Conservation (phyloP, 345 rosid species). For the Sonneratia caseolaris region DNA sequence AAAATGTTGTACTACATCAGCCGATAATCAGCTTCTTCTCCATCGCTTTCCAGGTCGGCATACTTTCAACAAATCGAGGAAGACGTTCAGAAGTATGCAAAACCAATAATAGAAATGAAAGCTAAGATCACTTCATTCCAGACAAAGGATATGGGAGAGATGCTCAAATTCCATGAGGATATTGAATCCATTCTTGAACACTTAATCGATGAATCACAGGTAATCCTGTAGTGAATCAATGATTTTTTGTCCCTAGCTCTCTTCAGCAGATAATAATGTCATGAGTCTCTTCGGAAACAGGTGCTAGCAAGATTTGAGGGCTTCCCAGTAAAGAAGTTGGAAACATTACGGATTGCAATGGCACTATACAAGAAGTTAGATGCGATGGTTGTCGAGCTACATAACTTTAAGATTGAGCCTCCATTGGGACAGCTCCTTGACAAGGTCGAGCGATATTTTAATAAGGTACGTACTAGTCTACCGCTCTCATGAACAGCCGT, state of each 20-base stretch:
- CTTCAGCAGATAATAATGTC: neutral
- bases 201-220: slow-evolving; percentile 88
- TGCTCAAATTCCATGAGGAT: slow-evolving; percentile 55
- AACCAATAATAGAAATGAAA: slow-evolving; percentile 45
- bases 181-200: slow-evolving; percentile 79
- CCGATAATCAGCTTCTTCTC: neutral
- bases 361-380: slow-evolving; percentile 52
- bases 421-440: slow-evolving; percentile 65
- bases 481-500: neutral
- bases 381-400: slow-evolving; percentile 41
- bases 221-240: slow-evolving; percentile 1
- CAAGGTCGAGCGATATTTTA: slow-evolving; percentile 69
- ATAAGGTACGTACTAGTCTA: slow-evolving; percentile 34
- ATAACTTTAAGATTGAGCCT: slow-evolving; percentile 52
- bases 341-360: slow-evolving; percentile 64
- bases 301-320: slow-evolving; percentile 86
- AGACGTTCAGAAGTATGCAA: slow-evolving; percentile 57
- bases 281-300: slow-evolving; percentile 20
- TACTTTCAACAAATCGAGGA: slow-evolving; percentile 84
- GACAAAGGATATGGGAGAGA: slow-evolving; percentile 68
- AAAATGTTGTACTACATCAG: neutral
- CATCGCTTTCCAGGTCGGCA: slow-evolving; percentile 49
- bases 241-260: too few relatives aligned
- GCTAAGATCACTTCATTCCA: slow-evolving; percentile 44
- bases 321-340: slow-evolving; percentile 79